Base-by-base conservation (phyloP, 345 rosid species). In the Clausena lansium region DNA sequence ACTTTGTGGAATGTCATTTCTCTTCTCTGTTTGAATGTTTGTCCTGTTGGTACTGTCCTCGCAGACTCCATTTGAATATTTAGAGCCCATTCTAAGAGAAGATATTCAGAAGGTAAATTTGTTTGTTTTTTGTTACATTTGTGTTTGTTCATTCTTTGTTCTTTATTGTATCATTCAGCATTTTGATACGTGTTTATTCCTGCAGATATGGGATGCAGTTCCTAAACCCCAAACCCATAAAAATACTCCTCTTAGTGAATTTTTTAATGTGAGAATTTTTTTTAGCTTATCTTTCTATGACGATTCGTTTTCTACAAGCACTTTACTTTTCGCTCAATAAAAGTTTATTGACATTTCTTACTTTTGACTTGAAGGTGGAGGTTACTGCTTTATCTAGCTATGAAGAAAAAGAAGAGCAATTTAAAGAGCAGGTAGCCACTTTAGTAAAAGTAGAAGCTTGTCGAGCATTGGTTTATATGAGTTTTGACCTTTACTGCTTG, bases 171-270 rank as follows among this genome's bases (percentile, higher is more conserved):
- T 75, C 67, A n/a, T 77, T 64, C 38, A 64, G 47, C 71, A 73
- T 57, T 54, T 78, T 71, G 55, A 65, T 64, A 61, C 65, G 50
- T 71, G 50, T 25, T 59, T 25, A 60, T 80, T 75, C 22, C 27
- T 82, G 86, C 91, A 90, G 97, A 92, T 93, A 87, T 92, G 99
- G 98, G 91, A 92, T 79, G 68, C 76, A 62, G 90, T 95, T 84
- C 89, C 90, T 65, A 93, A 95, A 86, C 94, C 98, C 76, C 78
- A 84, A 73, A 90, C 88, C 54, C 94, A 88, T 78, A 83, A 80
- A 77, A 83, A 86, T 81, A 91, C 98, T 70, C 92, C 90, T 20
- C 81, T 95, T 57, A 87, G 93, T 82, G 99, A 93, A 66, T 95
- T 92, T 81, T 93, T 93, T 80, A 92, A 91, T 82, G 97, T 92